phyloP scores from a whole-genome alignment of 495 filamentous ascomycete species.

The Neurospora pannonica region DNA sequence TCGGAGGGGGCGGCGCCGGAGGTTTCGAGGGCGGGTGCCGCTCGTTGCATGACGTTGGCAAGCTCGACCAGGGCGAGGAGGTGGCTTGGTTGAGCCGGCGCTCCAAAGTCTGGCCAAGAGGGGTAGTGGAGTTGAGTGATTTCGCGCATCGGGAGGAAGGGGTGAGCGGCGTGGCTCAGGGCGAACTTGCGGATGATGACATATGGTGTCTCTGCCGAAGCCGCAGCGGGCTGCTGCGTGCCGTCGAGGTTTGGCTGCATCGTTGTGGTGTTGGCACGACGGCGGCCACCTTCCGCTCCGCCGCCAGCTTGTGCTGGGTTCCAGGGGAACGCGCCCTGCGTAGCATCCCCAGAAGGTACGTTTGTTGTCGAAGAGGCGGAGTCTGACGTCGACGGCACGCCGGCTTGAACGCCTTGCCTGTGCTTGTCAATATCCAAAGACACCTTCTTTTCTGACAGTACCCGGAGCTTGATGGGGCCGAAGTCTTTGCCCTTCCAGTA shows the following conservation, averaged over 20 bases:
- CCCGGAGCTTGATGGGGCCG: slow-evolving; percentile 66
- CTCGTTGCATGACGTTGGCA: slow-evolving; percentile 54
- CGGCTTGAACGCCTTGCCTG: slow-evolving; percentile 13
- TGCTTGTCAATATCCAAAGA: slow-evolving; percentile 58
- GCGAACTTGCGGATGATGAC: slow-evolving; percentile 84
- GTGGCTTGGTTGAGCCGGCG: slow-evolving; percentile 79
- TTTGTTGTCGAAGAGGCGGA: slow-evolving; percentile 12
- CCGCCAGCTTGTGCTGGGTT: neutral
- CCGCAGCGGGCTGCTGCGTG: neutral
- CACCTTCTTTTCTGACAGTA: slow-evolving; percentile 69
- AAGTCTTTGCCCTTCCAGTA: slow-evolving; percentile 83
- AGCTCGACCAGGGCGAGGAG: slow-evolving; percentile 81
- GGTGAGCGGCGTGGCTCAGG: slow-evolving; percentile 62
- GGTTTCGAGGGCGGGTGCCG: slow-evolving; percentile 29
- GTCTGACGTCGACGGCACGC: neutral
- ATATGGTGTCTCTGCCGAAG: slow-evolving; percentile 49
- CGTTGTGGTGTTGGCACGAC: slow-evolving; percentile 36
- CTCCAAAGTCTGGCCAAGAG: slow-evolving; percentile 92
- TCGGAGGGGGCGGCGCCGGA: slow-evolving; percentile 29
- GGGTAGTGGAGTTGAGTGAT: slow-evolving; percentile 93
- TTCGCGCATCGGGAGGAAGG: slow-evolving; percentile 81
- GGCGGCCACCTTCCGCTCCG: slow-evolving; percentile 19
- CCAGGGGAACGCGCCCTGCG: neutral
- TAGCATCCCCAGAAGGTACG: neutral
- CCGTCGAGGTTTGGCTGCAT: slow-evolving; percentile 9